Evolutionary conservation across 2,329 filamentous ascomycete species (phyloP), one percentile per base, ranked within the genome.

Genomic region (Fusarium falciforme): DNA sequence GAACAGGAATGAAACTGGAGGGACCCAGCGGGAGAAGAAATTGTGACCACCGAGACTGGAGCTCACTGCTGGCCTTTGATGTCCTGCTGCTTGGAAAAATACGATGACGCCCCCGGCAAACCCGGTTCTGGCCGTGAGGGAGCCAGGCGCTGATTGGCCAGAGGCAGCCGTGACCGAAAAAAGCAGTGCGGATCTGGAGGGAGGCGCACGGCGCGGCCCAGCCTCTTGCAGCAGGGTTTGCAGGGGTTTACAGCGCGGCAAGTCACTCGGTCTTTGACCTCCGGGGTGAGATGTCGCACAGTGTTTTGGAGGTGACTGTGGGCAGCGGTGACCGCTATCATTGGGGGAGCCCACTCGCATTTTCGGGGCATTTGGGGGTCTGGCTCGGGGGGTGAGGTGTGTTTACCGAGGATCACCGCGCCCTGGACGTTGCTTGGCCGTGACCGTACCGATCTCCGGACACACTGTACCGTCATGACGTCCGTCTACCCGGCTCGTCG

Each of bases 101-200:
- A 71, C 73, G 60, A 79, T 79, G 78, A 79, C 77, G 74, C 65
- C 76, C 70, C 76, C 73, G 76, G 75, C 70, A 79, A 79, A 73
- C 70, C 76, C 77, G 77, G 77, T 77, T 77, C 77, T 78, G 74
- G 69, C 71, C 76, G 74, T 66, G 44, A 68, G 63, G 52, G 52
- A 70, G 55, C 25, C 61, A 29, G 60, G 35, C 57, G 63, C 59
- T 64, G n/a, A 78, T 79, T 79, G 77, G 76, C 22, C 35, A 70
- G 25, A 55, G 52, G 31, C 57, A 25, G 59, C 57, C 61, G 72
- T 68, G 65, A 69, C 68, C 66, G 57, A 73, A 60, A 70, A 73
- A 74, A 75, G 65, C 70, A 72, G 72, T 76, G 73, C 66, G 76
- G 64, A 44, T 58, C 22, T 38, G 5, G 22, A 17, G 47, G 57